Percentiles rank a stretch among this genome's conserved stretches.
Evolutionary conservation across 75 land plant genomes (phyloP).

Genomic region (Adiantum capillusveneris): DNA sequence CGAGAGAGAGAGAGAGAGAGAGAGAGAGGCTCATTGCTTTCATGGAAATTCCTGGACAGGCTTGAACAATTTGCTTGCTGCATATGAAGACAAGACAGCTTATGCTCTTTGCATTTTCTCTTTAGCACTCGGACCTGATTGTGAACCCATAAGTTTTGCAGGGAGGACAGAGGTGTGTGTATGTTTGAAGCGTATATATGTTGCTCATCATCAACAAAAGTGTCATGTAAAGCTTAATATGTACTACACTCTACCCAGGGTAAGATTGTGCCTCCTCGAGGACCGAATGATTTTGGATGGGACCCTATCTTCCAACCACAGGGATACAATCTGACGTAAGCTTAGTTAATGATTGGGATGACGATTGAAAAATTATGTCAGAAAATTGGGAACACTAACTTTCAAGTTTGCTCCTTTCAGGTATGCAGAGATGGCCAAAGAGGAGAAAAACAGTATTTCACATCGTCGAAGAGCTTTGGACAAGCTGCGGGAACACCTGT

Average conservation of each 20-base stretch:
- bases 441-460: constrained; percentile 92
- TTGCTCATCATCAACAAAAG: too few species aligned
- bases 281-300: constrained; percentile 92
- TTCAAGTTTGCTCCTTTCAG: constrained; percentile 18
- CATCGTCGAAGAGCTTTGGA: constrained; percentile 84
- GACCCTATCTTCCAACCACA: constrained; percentile 97
- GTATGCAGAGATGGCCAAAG: constrained; percentile 96
- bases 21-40: too few species aligned
- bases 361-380: too few species aligned
- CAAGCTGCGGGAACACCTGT: constrained; percentile 63
- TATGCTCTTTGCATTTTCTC: constrained; percentile 92
- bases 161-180: constrained; percentile 77
- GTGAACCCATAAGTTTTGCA: constrained; percentile 73
- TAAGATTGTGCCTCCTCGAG: constrained; percentile 80
- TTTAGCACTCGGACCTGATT: constrained; percentile 77
- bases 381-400: too few species aligned
- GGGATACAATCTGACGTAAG: constrained; percentile 84
- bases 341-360: too few species aligned
- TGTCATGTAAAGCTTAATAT: too few species aligned
- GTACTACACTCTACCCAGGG: too few species aligned
- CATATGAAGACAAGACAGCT: constrained; percentile 97
- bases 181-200: too few species aligned
- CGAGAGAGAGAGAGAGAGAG: too few species aligned
- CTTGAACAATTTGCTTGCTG: constrained; percentile 79
- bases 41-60: constrained; percentile 34